Evolutionary conservation across 495 filamentous ascomycete genomes (phyloP).

Genomic region (Aspergillus cristatus): DNA sequence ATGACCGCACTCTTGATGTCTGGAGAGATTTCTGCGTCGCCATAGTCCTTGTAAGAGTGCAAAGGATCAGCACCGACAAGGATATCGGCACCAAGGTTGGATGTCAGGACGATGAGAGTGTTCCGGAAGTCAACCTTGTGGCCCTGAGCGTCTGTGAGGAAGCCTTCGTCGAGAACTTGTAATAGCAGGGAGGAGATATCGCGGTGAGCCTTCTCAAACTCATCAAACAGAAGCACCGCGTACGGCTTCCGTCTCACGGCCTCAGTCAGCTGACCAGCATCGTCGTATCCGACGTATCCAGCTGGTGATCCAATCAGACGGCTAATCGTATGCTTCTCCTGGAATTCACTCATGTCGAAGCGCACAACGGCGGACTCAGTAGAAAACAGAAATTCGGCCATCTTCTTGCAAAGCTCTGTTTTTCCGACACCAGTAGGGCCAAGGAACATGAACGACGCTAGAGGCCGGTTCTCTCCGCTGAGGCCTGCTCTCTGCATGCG

Average conservation of each 20-base stretch:
- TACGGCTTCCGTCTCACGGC: conserved; percentile 93
- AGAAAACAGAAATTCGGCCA: conserved; percentile 86
- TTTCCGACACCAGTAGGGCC: conserved; percentile 96
- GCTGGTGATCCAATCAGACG: conserved; percentile 87
- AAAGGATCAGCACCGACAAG: conserved; percentile 36
- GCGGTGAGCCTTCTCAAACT: conserved; percentile 94
- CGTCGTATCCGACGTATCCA: conserved; percentile 94
- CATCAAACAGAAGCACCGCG: conserved; percentile 89
- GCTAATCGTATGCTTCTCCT: conserved; percentile 93
- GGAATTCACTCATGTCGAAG: conserved; percentile 98
- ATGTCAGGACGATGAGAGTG: conserved; percentile 91
- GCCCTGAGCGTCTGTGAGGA: conserved; percentile 89
- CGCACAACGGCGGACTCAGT: conserved; percentile 82
- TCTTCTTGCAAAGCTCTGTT: conserved; percentile 93
- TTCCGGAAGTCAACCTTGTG: conserved; percentile 95
- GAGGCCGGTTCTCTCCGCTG: conserved; percentile 79
- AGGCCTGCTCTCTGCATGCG: conserved; percentile 89
- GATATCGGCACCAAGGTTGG: conserved; percentile 63
- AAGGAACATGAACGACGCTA: conserved; percentile 95
- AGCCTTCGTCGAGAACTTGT: conserved; percentile 94
- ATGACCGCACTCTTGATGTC: conserved; percentile 71
- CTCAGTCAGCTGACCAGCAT: conserved; percentile 93
- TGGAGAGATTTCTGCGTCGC: conserved; percentile 54
- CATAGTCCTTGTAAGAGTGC: conserved; percentile 40
- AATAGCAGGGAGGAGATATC: conserved; percentile 92